These are phyloP conservation scores for Pseudogymnoascus sp. DNA, from an alignment of 2,329 filamentous ascomycete genomes.

Conservation along the genomic window DNA sequence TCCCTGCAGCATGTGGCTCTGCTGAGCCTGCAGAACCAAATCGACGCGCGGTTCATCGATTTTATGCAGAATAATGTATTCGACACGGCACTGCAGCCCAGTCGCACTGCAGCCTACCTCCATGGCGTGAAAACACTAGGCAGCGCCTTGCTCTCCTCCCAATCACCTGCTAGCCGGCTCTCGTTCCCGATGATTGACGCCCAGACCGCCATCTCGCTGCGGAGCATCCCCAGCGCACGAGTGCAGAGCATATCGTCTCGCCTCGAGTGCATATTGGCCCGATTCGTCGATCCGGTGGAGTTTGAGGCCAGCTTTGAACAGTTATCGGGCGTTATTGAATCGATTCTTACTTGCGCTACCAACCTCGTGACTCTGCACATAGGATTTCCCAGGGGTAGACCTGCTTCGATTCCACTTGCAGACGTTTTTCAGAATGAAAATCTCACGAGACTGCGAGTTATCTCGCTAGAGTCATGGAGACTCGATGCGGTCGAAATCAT, in stretches of 20 bases:
- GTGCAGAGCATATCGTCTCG: constrained; percentile 44
- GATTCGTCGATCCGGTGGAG: constrained; percentile 44
- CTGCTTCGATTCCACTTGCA: constrained; percentile 48
- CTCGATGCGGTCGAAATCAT: constrained; percentile 53
- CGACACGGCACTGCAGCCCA: constrained; percentile 34
- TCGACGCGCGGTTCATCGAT: constrained; percentile 41
- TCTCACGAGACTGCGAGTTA: constrained; percentile 52
- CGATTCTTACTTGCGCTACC: constrained; percentile 48
- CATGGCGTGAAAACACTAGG: constrained; percentile 52
- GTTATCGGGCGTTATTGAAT: constrained; percentile 47
- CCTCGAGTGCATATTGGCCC: constrained; percentile 54
- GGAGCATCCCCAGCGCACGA: constrained; percentile 36
- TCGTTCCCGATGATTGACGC: constrained; percentile 55
- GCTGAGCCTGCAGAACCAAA: constrained; percentile 50
- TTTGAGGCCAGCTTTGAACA: constrained; percentile 48
- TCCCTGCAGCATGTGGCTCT: constrained; percentile 57
- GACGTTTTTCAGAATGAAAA: constrained; percentile 53
- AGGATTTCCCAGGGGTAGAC: constrained; percentile 50
- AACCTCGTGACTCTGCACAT: constrained; percentile 56
- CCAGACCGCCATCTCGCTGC: constrained; percentile 44
- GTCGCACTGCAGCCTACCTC: constrained; percentile 54
- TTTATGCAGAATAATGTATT: constrained; percentile 5
- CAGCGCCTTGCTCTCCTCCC: constrained; percentile 45
- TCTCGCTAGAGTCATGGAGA: constrained; percentile 58
- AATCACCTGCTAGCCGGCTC: constrained; percentile 50